Evolutionary conservation across 169 alveolate species (phyloP), one percentile per base, ranked within the genome.

Genomic region (Amoebophrya sp.): DNA sequence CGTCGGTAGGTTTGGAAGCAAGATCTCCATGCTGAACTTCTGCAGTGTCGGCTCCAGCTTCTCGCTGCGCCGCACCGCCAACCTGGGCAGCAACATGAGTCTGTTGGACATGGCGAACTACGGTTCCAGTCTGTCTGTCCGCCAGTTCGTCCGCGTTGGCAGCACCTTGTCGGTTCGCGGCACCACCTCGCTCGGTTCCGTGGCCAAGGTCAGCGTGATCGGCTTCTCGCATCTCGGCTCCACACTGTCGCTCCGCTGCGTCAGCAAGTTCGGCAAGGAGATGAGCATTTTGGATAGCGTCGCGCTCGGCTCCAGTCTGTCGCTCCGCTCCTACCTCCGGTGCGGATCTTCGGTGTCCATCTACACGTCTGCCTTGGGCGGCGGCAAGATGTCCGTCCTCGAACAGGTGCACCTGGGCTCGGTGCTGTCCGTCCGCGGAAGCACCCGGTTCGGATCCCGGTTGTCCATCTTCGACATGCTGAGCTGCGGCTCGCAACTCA

Each of bases 21-120:
- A 33, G 47, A 1, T 77, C n/a, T 77, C 90, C 39, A 40, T 77
- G 41, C 39, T 77, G 41, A 10, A 33, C 90, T 32, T 33, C 40
- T 29, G 29, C 29, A 32, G 41, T 14, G 41, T 77, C 33, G 90
- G 40, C 35, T n/a, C 41, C 90, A 33, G 47, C 40, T 39, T n/a
- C 39, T 77, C 90, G 47, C 29, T 77, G 29, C 35, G 90, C n/a
- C 41, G 90, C 40, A n/a, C 90, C n/a, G 39, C 41, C 90, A 32
- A 40, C 39, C 40, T 77, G 12, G 90, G 40, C 40, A n/a, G 41
- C 3, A 77, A 35, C 41, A 39, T 39, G 23, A n/a, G 41, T 23
- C 40, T 77, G 40, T 40, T 77, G 47, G 40, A 77, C 90, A n/a
- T 7, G 41, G 40, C 39, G 90, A 77, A 77, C 90, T 32, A 10